Evolutionary conservation across 1,284 basidiomycete species (phyloP).

Genomic region (Cystobasidium slooffiae): DNA sequence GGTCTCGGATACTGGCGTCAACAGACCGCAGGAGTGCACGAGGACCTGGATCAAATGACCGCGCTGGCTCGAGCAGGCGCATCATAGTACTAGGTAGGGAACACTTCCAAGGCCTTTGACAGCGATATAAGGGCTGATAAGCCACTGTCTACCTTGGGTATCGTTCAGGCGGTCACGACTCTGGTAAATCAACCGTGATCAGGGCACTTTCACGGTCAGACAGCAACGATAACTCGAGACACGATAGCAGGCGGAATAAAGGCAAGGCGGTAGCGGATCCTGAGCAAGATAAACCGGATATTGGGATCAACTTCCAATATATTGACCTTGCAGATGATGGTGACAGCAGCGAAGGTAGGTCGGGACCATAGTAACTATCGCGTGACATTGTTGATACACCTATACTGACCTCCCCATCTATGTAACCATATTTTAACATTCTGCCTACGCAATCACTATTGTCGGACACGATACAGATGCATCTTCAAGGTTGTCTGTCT

Average conservation of each 20-base stretch:
- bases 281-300: neutral
- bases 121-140: neutral
- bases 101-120: neutral
- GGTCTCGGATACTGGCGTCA: constrained; percentile 37
- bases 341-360: constrained; percentile 31
- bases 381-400: too few species aligned
- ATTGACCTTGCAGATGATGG: constrained; percentile 32
- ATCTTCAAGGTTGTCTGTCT: constrained; percentile 30
- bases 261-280: constrained; percentile 10
- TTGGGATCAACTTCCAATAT: constrained; percentile 38
- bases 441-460: too few species aligned
- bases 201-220: constrained; percentile 17
- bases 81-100: constrained; percentile 20
- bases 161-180: constrained; percentile 18
- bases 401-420: too few species aligned
- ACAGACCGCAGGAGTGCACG: constrained; percentile 26
- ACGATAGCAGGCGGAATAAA: constrained; percentile 22
- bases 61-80: constrained; percentile 20
- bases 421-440: too few species aligned
- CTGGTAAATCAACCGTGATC: constrained; percentile 38
- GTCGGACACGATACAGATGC: neutral
- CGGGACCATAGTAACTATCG: neutral
- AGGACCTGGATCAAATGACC: constrained; percentile 6
- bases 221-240: constrained; percentile 9
- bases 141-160: neutral